A percentile compares a stretch with the other conserved stretches of the same genome.
phyloP scores from a whole-genome alignment of 805 yeast species.

The Sugiyamaella lignohabitans region DNA sequence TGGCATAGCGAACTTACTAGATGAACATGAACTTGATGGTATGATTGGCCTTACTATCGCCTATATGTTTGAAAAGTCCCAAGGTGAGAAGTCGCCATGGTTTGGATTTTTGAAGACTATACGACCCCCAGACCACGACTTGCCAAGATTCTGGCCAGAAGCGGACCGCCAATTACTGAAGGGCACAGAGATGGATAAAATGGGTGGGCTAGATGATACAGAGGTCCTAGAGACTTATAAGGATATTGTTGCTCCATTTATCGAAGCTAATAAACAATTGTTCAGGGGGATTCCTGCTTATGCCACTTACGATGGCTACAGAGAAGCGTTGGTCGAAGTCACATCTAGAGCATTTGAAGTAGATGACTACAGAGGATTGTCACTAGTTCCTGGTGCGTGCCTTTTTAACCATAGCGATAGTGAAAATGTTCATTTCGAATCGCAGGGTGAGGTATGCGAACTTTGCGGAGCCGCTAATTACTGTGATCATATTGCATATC shows the following conservation, averaged over 20 bases:
- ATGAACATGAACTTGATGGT: conserved; percentile 56
- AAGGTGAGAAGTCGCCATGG: conserved; percentile 76
- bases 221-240: conserved; percentile 39
- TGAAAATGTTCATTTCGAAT: conserved; percentile 65
- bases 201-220: conserved; percentile 51
- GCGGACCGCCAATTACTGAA: conserved; percentile 40
- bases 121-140: conserved; percentile 27
- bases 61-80: conserved; percentile 61
- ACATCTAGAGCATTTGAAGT: conserved; percentile 77
- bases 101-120: conserved; percentile 41
- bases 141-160: conserved; percentile 61
- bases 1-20: conserved; percentile 56
- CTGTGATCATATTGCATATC: conserved; percentile 35
- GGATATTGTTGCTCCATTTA: conserved; percentile 30
- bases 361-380: conserved; percentile 67
- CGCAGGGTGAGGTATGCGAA: conserved; percentile 46
- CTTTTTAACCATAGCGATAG: conserved; percentile 66
- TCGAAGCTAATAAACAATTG: conserved; percentile 13
- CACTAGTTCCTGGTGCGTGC: conserved; percentile 88
- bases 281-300: conserved; percentile 17
- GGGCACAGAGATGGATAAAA: conserved; percentile 56
- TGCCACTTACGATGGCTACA: conserved; percentile 28
- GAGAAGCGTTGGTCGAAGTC: conserved; percentile 51
- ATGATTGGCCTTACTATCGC: conserved; percentile 61
- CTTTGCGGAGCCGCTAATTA: conserved; percentile 42